These are phyloP conservation scores for Cercophora scortea DNA, from an alignment of 495 filamentous ascomycete genomes.

Conservation along the genomic window DNA sequence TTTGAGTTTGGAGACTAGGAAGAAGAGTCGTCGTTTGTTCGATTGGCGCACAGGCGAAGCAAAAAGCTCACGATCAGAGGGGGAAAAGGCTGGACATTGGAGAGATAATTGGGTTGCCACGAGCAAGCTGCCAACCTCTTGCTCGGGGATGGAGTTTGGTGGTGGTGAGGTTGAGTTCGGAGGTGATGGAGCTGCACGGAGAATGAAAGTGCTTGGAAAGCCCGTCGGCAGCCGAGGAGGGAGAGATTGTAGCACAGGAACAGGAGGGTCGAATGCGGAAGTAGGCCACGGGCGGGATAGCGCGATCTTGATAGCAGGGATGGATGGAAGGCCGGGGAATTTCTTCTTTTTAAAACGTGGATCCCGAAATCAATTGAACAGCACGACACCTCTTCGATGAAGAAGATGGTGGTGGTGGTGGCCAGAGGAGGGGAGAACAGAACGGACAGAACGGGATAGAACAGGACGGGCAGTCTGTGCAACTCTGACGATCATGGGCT, in stretches of 20 bases:
- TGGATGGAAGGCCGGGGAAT: not conserved
- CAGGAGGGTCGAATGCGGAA: no score
- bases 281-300: not conserved
- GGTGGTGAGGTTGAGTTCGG: not conserved
- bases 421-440: not conserved
- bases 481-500: conserved; percentile 25
- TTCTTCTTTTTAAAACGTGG: not conserved
- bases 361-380: not conserved
- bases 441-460: not conserved
- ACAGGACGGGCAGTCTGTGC: conserved; percentile 4
- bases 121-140: conserved; percentile 8
- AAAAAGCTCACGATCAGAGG: conserved; percentile 13
- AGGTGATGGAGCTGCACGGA: not conserved
- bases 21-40: not conserved
- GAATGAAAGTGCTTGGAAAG: not conserved
- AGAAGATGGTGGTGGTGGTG: not conserved
- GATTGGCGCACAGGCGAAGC: conserved; percentile 7
- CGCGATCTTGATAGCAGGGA: not conserved
- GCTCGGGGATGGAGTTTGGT: not conserved
- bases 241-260: not conserved
- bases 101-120: not conserved
- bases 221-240: not conserved
- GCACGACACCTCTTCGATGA: not conserved
- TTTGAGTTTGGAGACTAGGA: conserved; percentile 2
- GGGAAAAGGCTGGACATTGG: conserved; percentile 13